Base-by-base conservation (phyloP, 108 stramenopile genomes). In the Pseudonitzschia multiseries region DNA sequence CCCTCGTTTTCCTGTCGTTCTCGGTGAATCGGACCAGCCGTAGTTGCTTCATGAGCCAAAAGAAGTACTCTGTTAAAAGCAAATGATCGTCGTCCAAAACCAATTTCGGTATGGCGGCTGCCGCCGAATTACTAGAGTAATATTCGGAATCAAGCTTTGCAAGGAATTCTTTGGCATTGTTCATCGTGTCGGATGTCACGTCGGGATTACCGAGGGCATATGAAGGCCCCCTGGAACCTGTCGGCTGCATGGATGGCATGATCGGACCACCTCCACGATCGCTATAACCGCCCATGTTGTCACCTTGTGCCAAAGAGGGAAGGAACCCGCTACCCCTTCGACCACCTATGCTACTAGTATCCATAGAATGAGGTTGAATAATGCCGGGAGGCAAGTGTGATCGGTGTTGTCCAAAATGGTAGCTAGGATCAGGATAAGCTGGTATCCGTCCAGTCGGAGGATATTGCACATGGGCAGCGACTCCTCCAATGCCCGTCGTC, bases 51-150 rank as follows among this genome's bases (percentile, higher is more conserved):
- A 93, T 93, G 12, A 95, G 79, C 68, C 89, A 82, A 73, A 73
- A 92, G 71, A 93, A 95, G 79, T 93, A 95, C 65, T 93, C 90
- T 0, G 94, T 95, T 60, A 95, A 62, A 6, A 95, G 79, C n/a
- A 86, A 71, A 29, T 70, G 69, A 69, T 89, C 88, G 52, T 84
- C 85, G 28, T 84, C 75, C 29, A 81, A 44, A 1, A 89, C 85
- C 28, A 88, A 76, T 32, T 57, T 51, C 12, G 76, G 71, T 26
- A 76, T 36, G 18, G 43, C 50, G 6, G 70, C 69, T 61, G 21
- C 44, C 17, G 56, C 54, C 17, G 65, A 51, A 60, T 78, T 65
- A 21, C 71, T 26, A 20, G 66, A 57, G 65, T 72, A 68, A 36
- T 68, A 68, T 0, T 79, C 75, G 10, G 57, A 40, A 20, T 84